phyloP scores from a whole-genome alignment of 768 basidiomycete genomes.

The Hebeloma cylindrosporum region DNA sequence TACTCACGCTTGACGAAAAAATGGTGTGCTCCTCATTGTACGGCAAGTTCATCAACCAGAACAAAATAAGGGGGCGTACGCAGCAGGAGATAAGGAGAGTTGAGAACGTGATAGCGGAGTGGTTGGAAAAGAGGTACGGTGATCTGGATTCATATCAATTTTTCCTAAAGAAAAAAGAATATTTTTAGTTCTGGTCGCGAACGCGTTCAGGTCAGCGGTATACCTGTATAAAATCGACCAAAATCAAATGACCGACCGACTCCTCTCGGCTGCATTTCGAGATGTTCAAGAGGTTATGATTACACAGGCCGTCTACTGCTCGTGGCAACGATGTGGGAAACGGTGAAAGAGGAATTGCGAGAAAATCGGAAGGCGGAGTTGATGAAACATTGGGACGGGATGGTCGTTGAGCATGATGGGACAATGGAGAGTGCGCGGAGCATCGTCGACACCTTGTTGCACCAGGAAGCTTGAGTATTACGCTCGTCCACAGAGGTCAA shows the following conservation, averaged over 20 bases:
- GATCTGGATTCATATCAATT: too few species aligned
- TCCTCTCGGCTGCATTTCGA: slow-evolving; percentile 5
- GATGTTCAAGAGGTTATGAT: slow-evolving; percentile 7
- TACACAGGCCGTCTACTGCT: slow-evolving; percentile 6
- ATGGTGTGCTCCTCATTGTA: too few species aligned
- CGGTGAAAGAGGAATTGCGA: slow-evolving; percentile 2
- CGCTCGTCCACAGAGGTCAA: not conserved
- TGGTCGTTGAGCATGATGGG: slow-evolving; percentile 4
- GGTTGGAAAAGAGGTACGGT: too few species aligned
- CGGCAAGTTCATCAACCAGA: too few species aligned
- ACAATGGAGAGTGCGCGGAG: slow-evolving; percentile 1
- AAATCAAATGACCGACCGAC: slow-evolving; percentile 14
- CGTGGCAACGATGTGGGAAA: slow-evolving; percentile 19
- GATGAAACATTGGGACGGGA: slow-evolving; percentile 7
- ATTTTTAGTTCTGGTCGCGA: too few species aligned
- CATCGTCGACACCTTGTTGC: slow-evolving; percentile 1
- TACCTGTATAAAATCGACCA: slow-evolving; percentile 17
- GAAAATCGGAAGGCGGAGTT: slow-evolving; percentile 8
- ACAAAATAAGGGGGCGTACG: too few species aligned
- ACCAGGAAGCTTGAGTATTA: not conserved
- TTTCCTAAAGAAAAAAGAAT: too few species aligned
- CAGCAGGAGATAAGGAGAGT: too few species aligned
- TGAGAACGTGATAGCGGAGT: too few species aligned
- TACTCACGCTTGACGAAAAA: too few species aligned
- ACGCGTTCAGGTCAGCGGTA: slow-evolving; percentile 11